Base-by-base conservation (phyloP, 495 filamentous ascomycete species). In the Trypethelium eluteriae region DNA sequence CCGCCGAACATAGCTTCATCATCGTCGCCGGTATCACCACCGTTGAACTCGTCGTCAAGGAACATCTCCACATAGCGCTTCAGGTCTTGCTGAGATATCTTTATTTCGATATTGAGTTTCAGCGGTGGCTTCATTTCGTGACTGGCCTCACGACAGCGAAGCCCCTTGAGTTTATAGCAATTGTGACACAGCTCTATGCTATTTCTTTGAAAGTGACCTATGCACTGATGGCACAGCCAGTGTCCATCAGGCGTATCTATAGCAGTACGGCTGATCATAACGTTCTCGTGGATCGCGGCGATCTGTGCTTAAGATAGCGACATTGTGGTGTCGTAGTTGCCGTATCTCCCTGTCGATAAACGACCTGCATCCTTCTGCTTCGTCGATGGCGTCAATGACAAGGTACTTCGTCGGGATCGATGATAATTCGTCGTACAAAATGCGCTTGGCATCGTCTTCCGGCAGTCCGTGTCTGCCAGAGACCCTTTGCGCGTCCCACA, bases 171-270 rank as follows among this genome's bases (percentile, higher is more conserved):
- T 4, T 61, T 25, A 25, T 61, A 66, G 35, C 64, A 66, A 6
- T 50, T 39, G 2, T 62, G 64, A 57, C 64, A 66, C n/a, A 66
- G 12, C 18, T 66, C 49, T 16, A 59, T 39, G n/a, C 25, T 38
- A 35, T 25, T 25, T 25, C 49, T 18, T 10, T 59, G 7, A 36
- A 59, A 59, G 25, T 25, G 25, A 25, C 25, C 25, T 1, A 25
- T 25, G 25, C 25, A 25, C 25, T 25, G 25, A 25, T 25, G 0
- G 25, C 25, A 25, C 25, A 25, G 25, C 25, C 53, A 7, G 11
- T 34, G 36, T 10, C n/a, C 50, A 35, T 66, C 39, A 35, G 35
- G 35, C 47, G 32, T 49, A 66, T 10, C 62, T 11, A 11, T 38
- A 38, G 50, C 64, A 66, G 14, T 34, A 18, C 39, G 50, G 49